These are phyloP conservation scores for Stellera chamaejasme DNA, from an alignment of 345 rosid genomes.

Conservation along the genomic window DNA sequence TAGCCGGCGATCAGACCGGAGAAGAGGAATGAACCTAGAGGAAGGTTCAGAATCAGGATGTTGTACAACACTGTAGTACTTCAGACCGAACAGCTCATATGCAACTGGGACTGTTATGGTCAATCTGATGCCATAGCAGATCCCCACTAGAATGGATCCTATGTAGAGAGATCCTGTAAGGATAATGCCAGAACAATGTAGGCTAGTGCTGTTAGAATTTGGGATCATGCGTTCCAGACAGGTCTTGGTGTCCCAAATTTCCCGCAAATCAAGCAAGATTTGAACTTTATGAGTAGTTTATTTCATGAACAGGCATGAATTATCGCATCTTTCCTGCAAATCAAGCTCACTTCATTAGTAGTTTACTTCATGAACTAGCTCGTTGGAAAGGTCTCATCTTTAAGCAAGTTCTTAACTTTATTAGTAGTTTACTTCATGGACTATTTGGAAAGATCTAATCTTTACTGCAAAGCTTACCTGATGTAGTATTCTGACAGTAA, in stretches of 20 bases:
- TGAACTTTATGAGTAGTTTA: neutral
- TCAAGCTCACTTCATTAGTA: neutral
- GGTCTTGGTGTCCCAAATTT: constrained; percentile 46
- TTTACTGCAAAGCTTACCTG: constrained; percentile 17
- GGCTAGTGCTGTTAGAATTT: constrained; percentile 40
- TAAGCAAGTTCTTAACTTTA: neutral
- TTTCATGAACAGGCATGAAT: neutral
- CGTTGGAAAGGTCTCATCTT: neutral
- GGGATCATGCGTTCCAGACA: constrained; percentile 45
- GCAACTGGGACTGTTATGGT: constrained; percentile 41
- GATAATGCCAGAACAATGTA: constrained; percentile 43
- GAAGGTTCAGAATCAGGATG: constrained; percentile 37
- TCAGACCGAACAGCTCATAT: constrained; percentile 57
- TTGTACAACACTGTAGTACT: constrained; percentile 44
- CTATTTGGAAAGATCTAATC: neutral
- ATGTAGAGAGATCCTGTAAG: constrained; percentile 44
- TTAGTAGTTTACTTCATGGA: neutral
- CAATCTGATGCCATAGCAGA: constrained; percentile 44
- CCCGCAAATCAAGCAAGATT: constrained; percentile 17
- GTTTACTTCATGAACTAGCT: neutral
- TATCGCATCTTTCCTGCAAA: neutral
- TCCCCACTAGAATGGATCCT: constrained; percentile 44
- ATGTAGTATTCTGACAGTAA: constrained; percentile 35
- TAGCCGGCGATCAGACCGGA: constrained; percentile 58
- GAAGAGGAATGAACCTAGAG: constrained; percentile 51